Evolutionary conservation across 345 rosid genomes (phyloP), one percentile per base, ranked within the genome.

Genomic region (Corymbia maculata): DNA sequence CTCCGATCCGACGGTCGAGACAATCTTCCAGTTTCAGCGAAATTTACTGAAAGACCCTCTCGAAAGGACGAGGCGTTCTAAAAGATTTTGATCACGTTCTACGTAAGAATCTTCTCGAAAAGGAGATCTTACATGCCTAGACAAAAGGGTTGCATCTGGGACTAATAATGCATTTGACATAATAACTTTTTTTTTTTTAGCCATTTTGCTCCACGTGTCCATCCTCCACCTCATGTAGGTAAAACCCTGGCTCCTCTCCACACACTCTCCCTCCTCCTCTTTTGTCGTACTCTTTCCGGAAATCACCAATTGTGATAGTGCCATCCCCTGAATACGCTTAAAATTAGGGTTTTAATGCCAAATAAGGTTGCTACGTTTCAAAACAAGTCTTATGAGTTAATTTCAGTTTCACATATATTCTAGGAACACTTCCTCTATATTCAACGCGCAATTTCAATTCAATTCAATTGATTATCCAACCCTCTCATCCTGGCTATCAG

Each of bases 1-100:
- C 47, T 75, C 82, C 49, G 4, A 36, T 75, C 82, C 14, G 4
- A 9, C 49, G 82, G 26, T 75, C 47, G 3, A 36, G 47, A 32
- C 5, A 9, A 36, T 32, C 80, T 32, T 36, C 80, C 24, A 3
- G 80, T 22, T 17, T 45, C 45, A 4, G 32, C 24, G 24, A 12
- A 32, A n/a, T 61, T 59, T 28, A 11, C 66, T 13, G 66, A 59
- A 59, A 59, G 66, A 59, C 30, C 24, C 75, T n/a, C 9, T 64
- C 9, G 1, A 64, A 64, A 61, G 15, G 32, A 28, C 68, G 32
- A 61, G 16, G 68, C 30, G 68, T 13, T 0, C 36, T n/a, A 13
- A 0, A 0, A 64, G 70, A 0, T 64, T 2, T 1, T 13, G 75
- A 64, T 64, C 9, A 52, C 55, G 55, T 52, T 47, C 49, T 47